Evolutionary conservation across 176 grass and related monocot species (phyloP).

Genomic region (Guadua angustifolia): DNA sequence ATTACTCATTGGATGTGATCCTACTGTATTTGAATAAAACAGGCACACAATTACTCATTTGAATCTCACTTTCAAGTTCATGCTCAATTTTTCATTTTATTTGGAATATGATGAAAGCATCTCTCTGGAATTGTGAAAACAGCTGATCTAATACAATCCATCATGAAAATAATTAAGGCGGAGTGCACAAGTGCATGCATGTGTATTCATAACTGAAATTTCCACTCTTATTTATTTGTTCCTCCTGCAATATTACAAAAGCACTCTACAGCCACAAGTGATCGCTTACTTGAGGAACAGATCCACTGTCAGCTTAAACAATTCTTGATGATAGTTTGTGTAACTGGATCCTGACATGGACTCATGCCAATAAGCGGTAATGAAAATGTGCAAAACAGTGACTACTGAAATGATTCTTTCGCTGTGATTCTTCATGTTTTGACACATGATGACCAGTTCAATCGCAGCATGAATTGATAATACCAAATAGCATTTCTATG

Average conservation of each 20-base stretch:
- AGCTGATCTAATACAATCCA: not conserved
- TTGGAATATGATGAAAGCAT: slow-evolving; percentile 26
- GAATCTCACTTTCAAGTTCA: slow-evolving; percentile 14
- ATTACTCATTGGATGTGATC: slow-evolving; percentile 7
- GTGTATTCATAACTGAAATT: not conserved
- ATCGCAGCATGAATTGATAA: not conserved
- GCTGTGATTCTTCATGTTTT: slow-evolving; percentile 16
- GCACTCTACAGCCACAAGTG: slow-evolving; percentile 7
- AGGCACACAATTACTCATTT: not conserved
- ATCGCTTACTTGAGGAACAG: not conserved
- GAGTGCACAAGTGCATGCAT: not conserved
- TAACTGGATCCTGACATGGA: slow-evolving; percentile 15
- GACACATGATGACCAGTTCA: slow-evolving; percentile 10
- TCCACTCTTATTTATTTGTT: slow-evolving; percentile 14
- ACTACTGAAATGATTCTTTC: not conserved
- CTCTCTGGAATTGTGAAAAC: slow-evolving; percentile 12
- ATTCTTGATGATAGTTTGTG: not conserved
- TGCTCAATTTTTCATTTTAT: slow-evolving; percentile 22
- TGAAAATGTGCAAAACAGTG: not conserved
- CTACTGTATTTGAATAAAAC: slow-evolving; percentile 18
- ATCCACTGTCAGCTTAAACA: not conserved
- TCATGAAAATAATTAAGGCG: slow-evolving; percentile 5
- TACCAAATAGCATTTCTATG: not conserved
- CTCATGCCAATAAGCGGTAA: not conserved
- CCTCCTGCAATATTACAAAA: slow-evolving; percentile 11